Evolutionary conservation across 2,329 filamentous ascomycete genomes (phyloP), one percentile per base, ranked within the genome.

Genomic region (Diaporthe batatas): DNA sequence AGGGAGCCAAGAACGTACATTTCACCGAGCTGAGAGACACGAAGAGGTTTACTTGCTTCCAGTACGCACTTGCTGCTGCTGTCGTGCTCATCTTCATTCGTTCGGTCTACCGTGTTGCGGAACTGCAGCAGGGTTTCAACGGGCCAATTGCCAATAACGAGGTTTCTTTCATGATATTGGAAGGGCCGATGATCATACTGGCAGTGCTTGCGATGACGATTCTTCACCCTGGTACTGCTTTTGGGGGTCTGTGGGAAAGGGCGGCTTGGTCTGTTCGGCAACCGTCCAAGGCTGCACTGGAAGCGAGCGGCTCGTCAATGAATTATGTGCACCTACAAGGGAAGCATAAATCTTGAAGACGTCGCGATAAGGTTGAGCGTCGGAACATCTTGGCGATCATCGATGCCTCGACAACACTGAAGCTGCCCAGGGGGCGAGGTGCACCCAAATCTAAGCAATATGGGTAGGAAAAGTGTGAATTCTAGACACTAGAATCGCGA

Each of bases 111-210:
- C 59, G 59, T 65, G 36, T 65, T 23, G 59, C 59, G 12, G 59
- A 65, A 39, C 59, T 65, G 39, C 59, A 65, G 29, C 59, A 65
- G 18, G 59, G 39, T 29, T 65, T 65, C 59, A 32, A 29, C 23
- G 59, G 47, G 2, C 59, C 59, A n/a, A 65, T 65, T 23, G 47
- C 59, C 16, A 65, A 51, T 65, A n/a, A 65, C n/a, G 59, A 65
- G 59, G 34, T 44, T n/a, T 65, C 59, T 18, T 65, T 65, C 42
- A 65, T 51, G 59, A 65, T 65, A 39, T 65, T 65, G 36, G 59
- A 65, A n/a, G 55, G 59, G 39, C 59, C 59, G 23, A 51, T 65
- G 59, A 65, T 65, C 12, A 25, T 65, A 14, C 39, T 65, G n/a
- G 39, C 59, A 49, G 59, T 65, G 34, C 39, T 65, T 47, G n/a